Evolutionary conservation across 495 filamentous ascomycete species (phyloP).

Genomic region (Astrothelium subdiscretum): DNA sequence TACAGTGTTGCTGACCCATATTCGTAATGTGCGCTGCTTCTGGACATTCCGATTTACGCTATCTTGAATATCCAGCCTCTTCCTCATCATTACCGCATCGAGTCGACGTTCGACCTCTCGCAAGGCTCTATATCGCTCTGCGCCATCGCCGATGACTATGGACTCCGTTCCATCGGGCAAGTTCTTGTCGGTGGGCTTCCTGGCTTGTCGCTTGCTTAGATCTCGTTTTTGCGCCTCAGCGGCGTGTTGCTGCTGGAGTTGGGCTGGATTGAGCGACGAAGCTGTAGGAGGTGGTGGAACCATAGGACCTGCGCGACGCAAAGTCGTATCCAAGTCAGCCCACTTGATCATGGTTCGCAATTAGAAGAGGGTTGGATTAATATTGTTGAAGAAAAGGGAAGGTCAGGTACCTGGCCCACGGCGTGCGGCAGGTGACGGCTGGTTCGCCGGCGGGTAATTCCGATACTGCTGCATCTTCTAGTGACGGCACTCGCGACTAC

Average conservation of each 20-base stretch:
- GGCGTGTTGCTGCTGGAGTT: conserved; percentile 45
- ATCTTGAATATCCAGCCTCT: conserved; percentile 82
- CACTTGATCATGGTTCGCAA: conserved; percentile 23
- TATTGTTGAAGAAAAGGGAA: not conserved
- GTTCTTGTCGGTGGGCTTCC: conserved; percentile 86
- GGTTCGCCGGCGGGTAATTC: conserved; percentile 24
- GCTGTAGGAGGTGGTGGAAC: conserved; percentile 6
- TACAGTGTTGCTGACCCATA: conserved; percentile 93
- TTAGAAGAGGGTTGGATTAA: not conserved
- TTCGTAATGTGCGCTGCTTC: conserved; percentile 71
- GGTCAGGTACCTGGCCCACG: conserved; percentile 19
- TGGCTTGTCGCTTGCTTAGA: conserved; percentile 60
- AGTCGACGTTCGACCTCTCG: conserved; percentile 79
- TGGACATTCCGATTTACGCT: conserved; percentile 67
- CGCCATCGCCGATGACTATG: conserved; percentile 65
- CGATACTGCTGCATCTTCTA: conserved; percentile 26
- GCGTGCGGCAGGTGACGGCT: conserved; percentile 17
- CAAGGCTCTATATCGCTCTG: conserved; percentile 67
- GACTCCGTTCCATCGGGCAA: conserved; percentile 84
- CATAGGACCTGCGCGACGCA: conserved; percentile 27
- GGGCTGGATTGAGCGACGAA: conserved; percentile 13
- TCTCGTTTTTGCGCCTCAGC: conserved; percentile 45
- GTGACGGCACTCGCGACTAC: conserved; percentile 2
- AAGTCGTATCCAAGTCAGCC: conserved; percentile 30
- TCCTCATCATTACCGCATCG: conserved; percentile 91